Percentiles rank a stretch among this genome's conserved stretches.
phyloP scores from a whole-genome alignment of 495 filamentous ascomycete genomes.

The Thermothielavioides terrestris region DNA sequence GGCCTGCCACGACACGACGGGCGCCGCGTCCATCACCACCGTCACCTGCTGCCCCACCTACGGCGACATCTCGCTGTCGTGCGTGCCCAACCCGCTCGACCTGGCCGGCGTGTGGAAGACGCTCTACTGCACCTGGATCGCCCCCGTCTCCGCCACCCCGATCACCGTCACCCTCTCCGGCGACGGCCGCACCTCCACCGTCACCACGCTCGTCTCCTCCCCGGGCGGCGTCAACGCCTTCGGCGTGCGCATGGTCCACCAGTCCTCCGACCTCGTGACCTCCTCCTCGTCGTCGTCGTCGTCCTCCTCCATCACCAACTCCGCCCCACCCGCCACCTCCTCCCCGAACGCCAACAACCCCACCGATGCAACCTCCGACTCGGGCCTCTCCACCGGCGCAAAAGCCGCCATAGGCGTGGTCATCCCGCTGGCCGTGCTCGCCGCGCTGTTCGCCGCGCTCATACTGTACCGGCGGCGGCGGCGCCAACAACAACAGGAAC shows the following conservation, averaged over 20 bases:
- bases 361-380: not conserved
- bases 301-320: not conserved
- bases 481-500: not conserved
- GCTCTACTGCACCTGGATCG: slow-evolving; percentile 7
- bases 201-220: not conserved
- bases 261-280: not conserved
- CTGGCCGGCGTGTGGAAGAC: not conserved
- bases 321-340: not conserved
- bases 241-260: slow-evolving; percentile 5
- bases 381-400: not conserved
- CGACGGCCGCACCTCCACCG: not conserved
- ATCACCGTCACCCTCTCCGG: not conserved
- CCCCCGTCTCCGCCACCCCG: no score
- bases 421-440: not conserved
- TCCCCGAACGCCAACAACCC: not conserved
- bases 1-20: slow-evolving; percentile 9
- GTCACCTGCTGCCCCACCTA: slow-evolving; percentile 8
- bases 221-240: slow-evolving; percentile 4
- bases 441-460: not conserved
- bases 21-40: slow-evolving; percentile 6
- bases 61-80: slow-evolving; percentile 7
- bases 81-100: not conserved
- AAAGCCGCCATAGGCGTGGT: not conserved
- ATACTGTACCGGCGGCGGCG: not conserved
- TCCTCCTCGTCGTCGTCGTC: not conserved